A percentile compares a stretch with the other conserved stretches of the same genome.
Conservation (phyloP, 1,284 basidiomycete species). For the Ganoderma meredithae region DNA sequence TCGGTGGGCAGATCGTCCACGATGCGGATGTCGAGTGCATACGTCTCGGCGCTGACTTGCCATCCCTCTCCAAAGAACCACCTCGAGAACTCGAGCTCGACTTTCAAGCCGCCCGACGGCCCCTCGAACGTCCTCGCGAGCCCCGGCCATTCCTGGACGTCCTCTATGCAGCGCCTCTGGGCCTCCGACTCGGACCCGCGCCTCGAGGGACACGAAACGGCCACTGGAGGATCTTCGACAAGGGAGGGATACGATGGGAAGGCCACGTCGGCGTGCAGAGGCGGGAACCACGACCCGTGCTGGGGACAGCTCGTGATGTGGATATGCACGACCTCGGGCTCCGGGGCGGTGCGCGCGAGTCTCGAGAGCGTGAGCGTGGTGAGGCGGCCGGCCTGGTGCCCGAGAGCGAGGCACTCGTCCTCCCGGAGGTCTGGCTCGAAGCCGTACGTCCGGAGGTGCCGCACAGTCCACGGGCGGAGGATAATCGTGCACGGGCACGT, state of each 20-base stretch:
- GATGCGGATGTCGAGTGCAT: conserved; percentile 1
- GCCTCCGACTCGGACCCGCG: too few relatives aligned
- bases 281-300: neutral
- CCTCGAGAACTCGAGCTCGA: conserved; percentile 2
- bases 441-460: neutral
- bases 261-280: neutral
- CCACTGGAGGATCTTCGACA: too few relatives aligned
- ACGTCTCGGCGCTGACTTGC: neutral
- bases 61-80: conserved; percentile 2
- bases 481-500: conserved; percentile 2
- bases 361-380: neutral
- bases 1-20: neutral
- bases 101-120: neutral
- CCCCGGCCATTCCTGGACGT: neutral
- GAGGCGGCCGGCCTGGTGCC: neutral
- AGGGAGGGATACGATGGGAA: neutral
- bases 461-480: neutral
- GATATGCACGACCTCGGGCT: neutral
- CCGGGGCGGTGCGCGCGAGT: neutral
- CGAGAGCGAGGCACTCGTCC: neutral
- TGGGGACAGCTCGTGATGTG: neutral
- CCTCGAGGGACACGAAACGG: too few relatives aligned
- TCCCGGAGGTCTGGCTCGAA: neutral
- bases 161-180: too few relatives aligned
- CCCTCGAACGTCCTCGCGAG: neutral